Percentiles rank a stretch among this genome's conserved stretches.
These are phyloP conservation scores for Sphagnurus paluster DNA, from an alignment of 1,284 basidiomycete species.

Conservation along the genomic window DNA sequence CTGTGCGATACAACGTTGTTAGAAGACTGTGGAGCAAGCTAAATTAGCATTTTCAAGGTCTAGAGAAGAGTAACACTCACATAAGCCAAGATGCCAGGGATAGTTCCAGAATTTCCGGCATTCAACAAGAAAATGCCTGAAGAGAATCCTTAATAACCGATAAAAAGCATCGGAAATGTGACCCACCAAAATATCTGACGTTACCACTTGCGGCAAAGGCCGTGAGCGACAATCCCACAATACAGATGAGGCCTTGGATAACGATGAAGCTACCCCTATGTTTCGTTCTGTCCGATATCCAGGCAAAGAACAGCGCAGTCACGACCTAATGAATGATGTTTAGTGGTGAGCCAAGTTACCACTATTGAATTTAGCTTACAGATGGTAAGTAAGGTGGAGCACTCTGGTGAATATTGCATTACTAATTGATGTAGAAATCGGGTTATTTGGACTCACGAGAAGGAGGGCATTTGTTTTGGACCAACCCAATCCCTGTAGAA, in stretches of 20 bases:
- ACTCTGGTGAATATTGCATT: constrained; percentile 27
- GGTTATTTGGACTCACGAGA: constrained; percentile 32
- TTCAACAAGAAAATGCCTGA: constrained; percentile 42
- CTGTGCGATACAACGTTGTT: constrained; percentile 48
- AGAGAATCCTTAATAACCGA: neutral
- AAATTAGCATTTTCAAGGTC: neutral
- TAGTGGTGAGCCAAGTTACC: neutral
- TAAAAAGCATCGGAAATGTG: neutral
- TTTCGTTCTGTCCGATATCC: constrained; percentile 39
- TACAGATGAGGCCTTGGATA: constrained; percentile 34
- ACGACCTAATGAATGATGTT: constrained; percentile 25
- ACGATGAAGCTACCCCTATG: constrained; percentile 40
- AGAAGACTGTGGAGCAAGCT: constrained; percentile 29
- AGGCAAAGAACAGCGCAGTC: constrained; percentile 39
- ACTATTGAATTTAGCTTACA: constrained; percentile 25
- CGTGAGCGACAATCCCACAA: constrained; percentile 35
- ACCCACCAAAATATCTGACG: constrained; percentile 41
- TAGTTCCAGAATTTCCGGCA: constrained; percentile 38
- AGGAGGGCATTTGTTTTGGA: constrained; percentile 30
- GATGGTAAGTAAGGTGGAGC: constrained; percentile 41
- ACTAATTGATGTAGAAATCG: too few relatives aligned
- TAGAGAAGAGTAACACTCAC: constrained; percentile 25
- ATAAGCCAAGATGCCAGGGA: constrained; percentile 42
- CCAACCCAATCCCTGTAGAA: constrained; percentile 39
- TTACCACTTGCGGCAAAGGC: constrained; percentile 35